These are phyloP conservation scores for Gossypium lobatum DNA, from an alignment of 441 rosid species.

Conservation along the genomic window DNA sequence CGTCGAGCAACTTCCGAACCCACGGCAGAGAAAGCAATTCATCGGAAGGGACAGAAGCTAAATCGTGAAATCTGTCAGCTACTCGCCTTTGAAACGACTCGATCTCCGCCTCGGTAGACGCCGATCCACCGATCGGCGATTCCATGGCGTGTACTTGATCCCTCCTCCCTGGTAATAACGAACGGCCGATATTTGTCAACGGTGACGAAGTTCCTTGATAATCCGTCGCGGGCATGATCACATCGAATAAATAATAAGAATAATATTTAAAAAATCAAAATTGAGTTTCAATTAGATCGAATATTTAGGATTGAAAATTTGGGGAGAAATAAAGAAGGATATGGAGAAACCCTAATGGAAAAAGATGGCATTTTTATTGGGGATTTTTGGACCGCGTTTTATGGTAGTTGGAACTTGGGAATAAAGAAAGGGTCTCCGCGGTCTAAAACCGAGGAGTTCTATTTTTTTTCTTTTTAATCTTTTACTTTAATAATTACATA, in stretches of 20 bases:
- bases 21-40: slow-evolving; percentile 62
- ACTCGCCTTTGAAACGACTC: slow-evolving; percentile 64
- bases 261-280: background rate
- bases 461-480: background rate
- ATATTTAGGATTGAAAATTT: background rate
- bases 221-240: slow-evolving; percentile 73
- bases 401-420: background rate
- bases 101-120: slow-evolving; percentile 37
- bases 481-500: background rate
- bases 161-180: slow-evolving; percentile 51
- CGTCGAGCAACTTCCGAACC: slow-evolving; percentile 63
- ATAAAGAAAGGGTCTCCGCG: background rate
- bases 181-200: slow-evolving; percentile 39
- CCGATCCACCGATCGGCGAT: slow-evolving; percentile 19
- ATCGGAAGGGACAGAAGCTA: slow-evolving; percentile 36
- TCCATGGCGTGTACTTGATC: slow-evolving; percentile 51
- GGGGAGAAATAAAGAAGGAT: slow-evolving; percentile 6
- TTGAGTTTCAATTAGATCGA: background rate
- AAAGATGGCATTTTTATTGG: background rate
- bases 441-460: background rate
- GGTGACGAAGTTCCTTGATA: slow-evolving; percentile 45
- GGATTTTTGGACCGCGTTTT: slow-evolving; percentile 5
- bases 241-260: background rate
- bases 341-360: slow-evolving; percentile 36
- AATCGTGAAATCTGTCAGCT: slow-evolving; percentile 42